Conservation (phyloP, 179 eudicot genomes). For the Spinacia oleracea region DNA sequence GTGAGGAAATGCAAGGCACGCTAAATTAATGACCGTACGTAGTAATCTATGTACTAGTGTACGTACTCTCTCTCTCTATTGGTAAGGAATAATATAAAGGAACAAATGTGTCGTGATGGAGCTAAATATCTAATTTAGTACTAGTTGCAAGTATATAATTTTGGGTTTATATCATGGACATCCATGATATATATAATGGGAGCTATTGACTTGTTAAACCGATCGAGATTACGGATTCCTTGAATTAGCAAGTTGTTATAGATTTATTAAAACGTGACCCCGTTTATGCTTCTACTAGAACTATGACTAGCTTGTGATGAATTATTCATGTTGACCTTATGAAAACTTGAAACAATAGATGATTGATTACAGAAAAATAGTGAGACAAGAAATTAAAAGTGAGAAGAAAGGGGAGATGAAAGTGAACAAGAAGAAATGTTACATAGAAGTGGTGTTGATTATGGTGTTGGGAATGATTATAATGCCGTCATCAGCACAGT, state of each 20-base stretch:
- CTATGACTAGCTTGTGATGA: background rate
- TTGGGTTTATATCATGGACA: background rate
- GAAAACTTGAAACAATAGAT: background rate
- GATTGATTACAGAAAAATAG: background rate
- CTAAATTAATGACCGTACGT: too few species aligned
- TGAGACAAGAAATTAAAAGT: background rate
- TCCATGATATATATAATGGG: slow-evolving; percentile 1
- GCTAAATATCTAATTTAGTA: too few species aligned
- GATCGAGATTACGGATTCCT: background rate
- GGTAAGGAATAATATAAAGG: too few species aligned
- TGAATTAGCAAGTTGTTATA: background rate
- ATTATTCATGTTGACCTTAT: background rate
- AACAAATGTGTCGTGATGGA: too few species aligned
- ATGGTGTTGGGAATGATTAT: slow-evolving; percentile 15
- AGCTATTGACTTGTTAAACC: background rate
- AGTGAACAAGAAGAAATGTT: background rate
- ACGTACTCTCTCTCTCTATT: too few species aligned
- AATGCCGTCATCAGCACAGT: slow-evolving; percentile 16
- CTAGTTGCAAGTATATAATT: too few species aligned
- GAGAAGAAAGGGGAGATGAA: background rate
- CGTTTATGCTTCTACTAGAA: background rate
- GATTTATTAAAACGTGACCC: background rate
- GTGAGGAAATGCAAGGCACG: too few species aligned
- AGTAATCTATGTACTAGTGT: too few species aligned
- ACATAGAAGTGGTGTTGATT: background rate